A percentile compares a stretch with the other conserved stretches of the same genome.
Conservation (phyloP, 2,329 filamentous ascomycete genomes). For the Scedosporium boydii region DNA sequence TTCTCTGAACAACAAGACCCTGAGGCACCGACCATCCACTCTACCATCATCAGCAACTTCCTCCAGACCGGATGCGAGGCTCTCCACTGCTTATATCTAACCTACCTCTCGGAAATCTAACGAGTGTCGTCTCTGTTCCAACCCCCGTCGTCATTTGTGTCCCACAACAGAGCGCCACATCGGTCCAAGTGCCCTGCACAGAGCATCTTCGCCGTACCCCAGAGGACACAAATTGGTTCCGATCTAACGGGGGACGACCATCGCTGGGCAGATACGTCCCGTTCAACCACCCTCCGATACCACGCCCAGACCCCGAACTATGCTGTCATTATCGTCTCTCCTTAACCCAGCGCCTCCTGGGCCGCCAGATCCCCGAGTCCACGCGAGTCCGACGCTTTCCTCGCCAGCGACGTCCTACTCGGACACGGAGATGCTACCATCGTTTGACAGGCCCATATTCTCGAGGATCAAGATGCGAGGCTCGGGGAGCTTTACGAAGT, state of each 20-base stretch:
- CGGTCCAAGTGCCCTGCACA: neutral
- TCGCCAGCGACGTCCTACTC: constrained; percentile 23
- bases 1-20: neutral
- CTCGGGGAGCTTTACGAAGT: constrained; percentile 54
- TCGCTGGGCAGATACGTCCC: neutral
- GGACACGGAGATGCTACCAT: constrained; percentile 11
- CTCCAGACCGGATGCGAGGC: neutral
- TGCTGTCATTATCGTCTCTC: constrained; percentile 57
- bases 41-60: neutral
- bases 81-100: neutral
- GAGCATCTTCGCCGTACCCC: neutral
- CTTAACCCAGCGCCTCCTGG: constrained; percentile 51
- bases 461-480: constrained; percentile 53
- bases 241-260: too few species aligned
- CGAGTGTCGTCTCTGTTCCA: neutral
- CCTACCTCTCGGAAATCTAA: neutral
- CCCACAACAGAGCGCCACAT: neutral
- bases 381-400: constrained; percentile 28
- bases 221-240: neutral
- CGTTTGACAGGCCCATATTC: constrained; percentile 17
- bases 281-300: neutral
- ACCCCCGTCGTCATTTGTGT: neutral
- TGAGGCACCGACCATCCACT: too few species aligned
- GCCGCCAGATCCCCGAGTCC: constrained; percentile 29
- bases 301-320: constrained; percentile 23